A percentile compares a stretch with the other conserved stretches of the same genome.
These are phyloP conservation scores for Pisolithus tinctorius DNA, from an alignment of 768 basidiomycete species.

Conservation along the genomic window DNA sequence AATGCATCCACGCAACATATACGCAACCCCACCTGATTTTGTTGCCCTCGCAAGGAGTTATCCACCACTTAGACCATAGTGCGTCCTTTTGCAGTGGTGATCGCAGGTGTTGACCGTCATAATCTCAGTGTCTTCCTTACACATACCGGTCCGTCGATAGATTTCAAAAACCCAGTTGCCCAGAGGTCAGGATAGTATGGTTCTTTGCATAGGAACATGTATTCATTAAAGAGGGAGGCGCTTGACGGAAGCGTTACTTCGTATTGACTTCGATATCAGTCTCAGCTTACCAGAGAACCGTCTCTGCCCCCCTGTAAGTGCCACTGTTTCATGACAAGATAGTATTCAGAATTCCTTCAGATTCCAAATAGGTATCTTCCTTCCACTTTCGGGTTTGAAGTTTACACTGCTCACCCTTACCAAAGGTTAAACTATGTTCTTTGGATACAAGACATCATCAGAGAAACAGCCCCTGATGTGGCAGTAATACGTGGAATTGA, in stretches of 20 bases:
- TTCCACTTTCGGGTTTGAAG: neutral
- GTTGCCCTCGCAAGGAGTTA: constrained; percentile 46
- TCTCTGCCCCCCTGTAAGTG: constrained; percentile 79
- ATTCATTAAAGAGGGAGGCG: constrained; percentile 38
- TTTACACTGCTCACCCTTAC: neutral
- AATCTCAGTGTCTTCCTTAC: constrained; percentile 21
- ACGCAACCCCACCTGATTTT: constrained; percentile 52
- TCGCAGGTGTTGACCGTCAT: constrained; percentile 3
- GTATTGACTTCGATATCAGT: constrained; percentile 63
- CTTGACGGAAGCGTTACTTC: constrained; percentile 73
- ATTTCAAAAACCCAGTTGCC: constrained; percentile 68
- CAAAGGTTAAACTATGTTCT: constrained; percentile 79
- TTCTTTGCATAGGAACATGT: neutral
- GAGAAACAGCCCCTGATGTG: constrained; percentile 19
- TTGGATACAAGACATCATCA: constrained; percentile 71
- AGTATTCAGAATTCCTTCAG: constrained; percentile 26
- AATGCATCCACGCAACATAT: constrained; percentile 31
- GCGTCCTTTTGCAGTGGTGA: constrained; percentile 10
- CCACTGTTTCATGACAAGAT: neutral
- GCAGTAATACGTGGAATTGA: constrained; percentile 52
- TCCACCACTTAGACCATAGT: constrained; percentile 53
- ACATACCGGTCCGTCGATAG: constrained; percentile 40
- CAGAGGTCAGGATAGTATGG: constrained; percentile 45
- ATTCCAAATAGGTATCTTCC: constrained; percentile 61
- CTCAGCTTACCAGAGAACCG: constrained; percentile 61